phyloP scores from a whole-genome alignment of 2,329 filamentous ascomycete genomes.

The Plenodomus biglobosus region DNA sequence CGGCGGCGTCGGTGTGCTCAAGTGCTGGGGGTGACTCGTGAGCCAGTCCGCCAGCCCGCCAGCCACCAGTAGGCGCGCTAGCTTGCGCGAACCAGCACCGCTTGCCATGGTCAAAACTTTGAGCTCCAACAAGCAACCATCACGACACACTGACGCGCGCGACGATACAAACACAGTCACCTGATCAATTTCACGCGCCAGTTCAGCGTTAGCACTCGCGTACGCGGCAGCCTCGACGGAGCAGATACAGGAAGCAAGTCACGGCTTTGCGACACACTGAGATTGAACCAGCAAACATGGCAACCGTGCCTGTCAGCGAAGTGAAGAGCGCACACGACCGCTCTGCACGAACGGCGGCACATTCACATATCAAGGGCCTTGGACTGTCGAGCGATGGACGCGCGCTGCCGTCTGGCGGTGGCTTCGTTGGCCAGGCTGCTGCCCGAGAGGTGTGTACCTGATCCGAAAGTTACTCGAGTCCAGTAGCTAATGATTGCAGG shows the following conservation, averaged over 20 bases:
- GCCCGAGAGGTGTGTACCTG: constrained; percentile 74
- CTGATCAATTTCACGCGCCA: background rate
- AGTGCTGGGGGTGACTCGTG: no score
- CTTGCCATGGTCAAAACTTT: constrained; percentile 15
- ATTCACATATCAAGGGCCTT: constrained; percentile 96
- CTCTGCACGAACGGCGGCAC: constrained; percentile 75
- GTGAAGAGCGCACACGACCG: constrained; percentile 95
- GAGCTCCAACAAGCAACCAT: constrained; percentile 17
- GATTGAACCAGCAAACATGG: constrained; percentile 33
- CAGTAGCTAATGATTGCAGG: constrained; percentile 54
- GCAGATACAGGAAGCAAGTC: background rate
- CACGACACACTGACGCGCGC: constrained; percentile 11
- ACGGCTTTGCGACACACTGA: constrained; percentile 14
- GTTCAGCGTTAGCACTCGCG: background rate
- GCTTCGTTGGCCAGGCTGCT: constrained; percentile 85
- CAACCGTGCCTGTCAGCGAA: constrained; percentile 63
- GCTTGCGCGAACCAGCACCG: constrained; percentile 11
- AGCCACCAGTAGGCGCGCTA: constrained; percentile 10
- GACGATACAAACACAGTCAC: constrained; percentile 4
- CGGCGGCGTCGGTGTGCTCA: background rate
- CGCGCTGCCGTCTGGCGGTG: constrained; percentile 69
- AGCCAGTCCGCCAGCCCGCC: background rate
- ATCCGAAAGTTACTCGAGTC: background rate
- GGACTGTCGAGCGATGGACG: constrained; percentile 81
- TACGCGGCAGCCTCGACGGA: background rate